phyloP scores from a whole-genome alignment of 495 filamentous ascomycete species.

The Penicillium daleae region DNA sequence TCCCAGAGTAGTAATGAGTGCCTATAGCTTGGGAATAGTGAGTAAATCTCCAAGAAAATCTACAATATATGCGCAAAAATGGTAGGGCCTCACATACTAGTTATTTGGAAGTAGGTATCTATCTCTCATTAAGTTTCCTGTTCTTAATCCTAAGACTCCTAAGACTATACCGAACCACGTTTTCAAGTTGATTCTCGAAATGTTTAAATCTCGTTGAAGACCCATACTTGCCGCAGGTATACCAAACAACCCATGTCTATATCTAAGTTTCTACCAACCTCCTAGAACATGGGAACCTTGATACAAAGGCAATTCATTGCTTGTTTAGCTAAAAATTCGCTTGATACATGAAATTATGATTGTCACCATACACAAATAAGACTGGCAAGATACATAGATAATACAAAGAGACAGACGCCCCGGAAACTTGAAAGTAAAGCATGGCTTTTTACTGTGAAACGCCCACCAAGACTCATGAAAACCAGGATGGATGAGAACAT shows the following conservation, averaged over 20 bases:
- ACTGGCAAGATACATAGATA: constrained; percentile 19
- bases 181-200: too few relatives aligned
- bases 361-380: constrained; percentile 29
- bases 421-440: constrained; percentile 21
- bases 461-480: constrained; percentile 17
- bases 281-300: not conserved
- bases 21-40: too few relatives aligned
- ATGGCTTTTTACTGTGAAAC: constrained; percentile 31
- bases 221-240: too few relatives aligned
- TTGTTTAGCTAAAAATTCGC: constrained; percentile 24
- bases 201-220: too few relatives aligned
- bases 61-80: too few relatives aligned
- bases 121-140: too few relatives aligned
- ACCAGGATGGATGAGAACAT: not conserved
- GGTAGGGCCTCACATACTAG: too few relatives aligned
- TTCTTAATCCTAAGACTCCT: too few relatives aligned
- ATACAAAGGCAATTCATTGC: constrained; percentile 18
- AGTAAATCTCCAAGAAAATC: too few relatives aligned
- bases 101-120: too few relatives aligned
- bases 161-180: too few relatives aligned
- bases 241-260: not conserved
- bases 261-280: not conserved
- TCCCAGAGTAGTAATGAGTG: not conserved
- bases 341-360: constrained; percentile 35
- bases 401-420: constrained; percentile 18